Base-by-base conservation (phyloP, 306 rosid species). In the Dalbergia cultrata region DNA sequence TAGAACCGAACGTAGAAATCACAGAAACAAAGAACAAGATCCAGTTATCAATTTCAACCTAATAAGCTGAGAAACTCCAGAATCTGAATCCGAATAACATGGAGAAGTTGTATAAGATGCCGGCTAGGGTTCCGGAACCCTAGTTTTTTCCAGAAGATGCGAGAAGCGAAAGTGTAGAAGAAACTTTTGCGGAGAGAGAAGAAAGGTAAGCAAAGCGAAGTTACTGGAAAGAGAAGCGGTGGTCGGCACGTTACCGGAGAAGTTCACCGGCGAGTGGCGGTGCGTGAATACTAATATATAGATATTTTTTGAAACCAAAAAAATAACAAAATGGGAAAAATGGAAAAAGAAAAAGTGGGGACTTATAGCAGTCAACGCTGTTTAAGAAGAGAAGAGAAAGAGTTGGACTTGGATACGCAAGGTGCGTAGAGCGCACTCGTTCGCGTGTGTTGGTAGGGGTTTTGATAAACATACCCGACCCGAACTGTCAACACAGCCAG, bases 341-440 rank as follows among this genome's bases (percentile, higher is more conserved):
- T 6, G 41, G 37, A 14, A 58, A 19, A 52, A 17, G 45, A 70
- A 54, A 52, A 21, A 43, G 49, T 1, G 26, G 39, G 26, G 4
- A 34, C 37, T 66, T 77, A 17, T 59, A 70, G 13, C 80, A 84
- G 97, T 92, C 97, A 92, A 92, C 94, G 97, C 86, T 82, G 90
- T 58, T 87, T 79, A 89, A 88, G 84, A 6, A 63, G 74, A 64
- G 79, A 80, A 68, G 41, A 70, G 50, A 75, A 75, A 64, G 86
- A 74, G 83, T 76, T 82, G 9, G 87, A 86, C 79, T 88, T 87
- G 57, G 68, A 82, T 85, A 92, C 94, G 94, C 97, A 84, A 90
- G 9, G 86, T 90, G 89, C 91, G 89, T 67, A 81, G 79, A 64
- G 70, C 18, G 92, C 85, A 80, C 81, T 19, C 0, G 17, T 5